phyloP scores from a whole-genome alignment of 352 stramenopile species.

The Phytophthora macrochlamydospora region DNA sequence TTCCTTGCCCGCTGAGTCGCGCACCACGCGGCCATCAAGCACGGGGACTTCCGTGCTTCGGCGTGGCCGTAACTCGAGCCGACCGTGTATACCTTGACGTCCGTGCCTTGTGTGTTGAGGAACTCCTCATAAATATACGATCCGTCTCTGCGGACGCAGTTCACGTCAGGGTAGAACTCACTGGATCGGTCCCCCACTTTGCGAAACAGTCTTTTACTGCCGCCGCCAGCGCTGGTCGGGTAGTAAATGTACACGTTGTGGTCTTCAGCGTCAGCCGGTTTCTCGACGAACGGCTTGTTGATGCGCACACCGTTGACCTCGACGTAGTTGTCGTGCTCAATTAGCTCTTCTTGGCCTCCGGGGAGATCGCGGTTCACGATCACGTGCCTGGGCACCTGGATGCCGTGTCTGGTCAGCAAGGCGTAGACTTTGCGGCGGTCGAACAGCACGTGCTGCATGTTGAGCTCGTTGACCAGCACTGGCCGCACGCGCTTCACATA shows the following conservation, averaged over 20 bases:
- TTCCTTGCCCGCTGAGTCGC: conserved; percentile 98
- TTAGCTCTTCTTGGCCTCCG: conserved; percentile 62
- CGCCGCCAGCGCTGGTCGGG: conserved; percentile 95
- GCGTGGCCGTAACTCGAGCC: conserved; percentile 98
- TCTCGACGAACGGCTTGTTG: conserved; percentile 99
- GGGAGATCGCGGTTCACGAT: conserved; percentile 95
- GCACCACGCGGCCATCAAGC: conserved; percentile 94
- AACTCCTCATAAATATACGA: conserved; percentile 99
- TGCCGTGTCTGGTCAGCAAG: conserved; percentile 93
- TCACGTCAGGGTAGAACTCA: conserved; percentile 98
- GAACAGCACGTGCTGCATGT: conserved; percentile 96
- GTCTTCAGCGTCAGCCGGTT: conserved; percentile 99
- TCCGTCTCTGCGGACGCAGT: conserved; percentile 94
- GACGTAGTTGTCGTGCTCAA: conserved; percentile 86
- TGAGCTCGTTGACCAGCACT: conserved; percentile 98
- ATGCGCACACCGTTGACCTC: conserved; percentile 95
- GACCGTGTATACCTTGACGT: conserved; percentile 99
- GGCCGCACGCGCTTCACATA: conserved; percentile 96
- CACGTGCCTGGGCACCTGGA: conserved; percentile 96
- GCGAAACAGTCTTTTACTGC: conserved; percentile 98
- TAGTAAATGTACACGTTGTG: conserved; percentile 99
- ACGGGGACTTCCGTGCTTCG: conserved; percentile 99
- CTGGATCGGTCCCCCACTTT: conserved; percentile 95
- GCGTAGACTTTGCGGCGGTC: conserved; percentile 97
- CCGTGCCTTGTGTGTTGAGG: conserved; percentile 99